These are phyloP conservation scores for Apiospora rasikravindrae DNA, from an alignment of 2,329 filamentous ascomycete species.

Conservation along the genomic window DNA sequence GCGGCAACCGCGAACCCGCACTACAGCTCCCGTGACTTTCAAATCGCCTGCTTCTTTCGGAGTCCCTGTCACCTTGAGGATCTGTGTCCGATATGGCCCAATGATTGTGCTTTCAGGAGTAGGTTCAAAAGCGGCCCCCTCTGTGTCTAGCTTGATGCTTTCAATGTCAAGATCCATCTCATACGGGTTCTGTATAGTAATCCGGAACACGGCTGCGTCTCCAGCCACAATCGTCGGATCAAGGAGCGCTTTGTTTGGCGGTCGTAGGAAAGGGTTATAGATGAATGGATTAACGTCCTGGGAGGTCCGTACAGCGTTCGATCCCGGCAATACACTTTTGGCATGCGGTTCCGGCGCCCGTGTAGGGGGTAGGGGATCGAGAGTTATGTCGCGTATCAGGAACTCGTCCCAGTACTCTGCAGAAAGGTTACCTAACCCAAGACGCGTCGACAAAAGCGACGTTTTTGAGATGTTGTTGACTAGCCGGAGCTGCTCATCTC, in stretches of 20 bases:
- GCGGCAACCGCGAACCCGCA: conserved; percentile 82
- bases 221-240: conserved; percentile 78
- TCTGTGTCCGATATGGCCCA: conserved; percentile 83
- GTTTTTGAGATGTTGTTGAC: conserved; percentile 86
- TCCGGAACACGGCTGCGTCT: conserved; percentile 76
- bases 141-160: conserved; percentile 74
- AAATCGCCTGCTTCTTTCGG: conserved; percentile 71
- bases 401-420: conserved; percentile 99
- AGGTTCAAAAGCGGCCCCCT: conserved; percentile 75
- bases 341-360: conserved; percentile 71
- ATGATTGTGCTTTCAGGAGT: conserved; percentile 69
- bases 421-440: conserved; percentile 72
- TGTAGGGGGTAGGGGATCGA: conserved; percentile 66
- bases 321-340: conserved; percentile 58
- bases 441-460: conserved; percentile 73
- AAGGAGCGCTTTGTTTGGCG: conserved; percentile 60
- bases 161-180: conserved; percentile 93
- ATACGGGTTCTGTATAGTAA: conserved; percentile 92
- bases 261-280: conserved; percentile 89
- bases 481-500: conserved; percentile 86
- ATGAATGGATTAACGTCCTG: conserved; percentile 84
- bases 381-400: conserved; percentile 76
- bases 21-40: conserved; percentile 76
- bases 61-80: conserved; percentile 72
- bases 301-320: conserved; percentile 55